Base-by-base conservation (phyloP, 1,139 yeast species). In the Debaryomyces udenii region DNA sequence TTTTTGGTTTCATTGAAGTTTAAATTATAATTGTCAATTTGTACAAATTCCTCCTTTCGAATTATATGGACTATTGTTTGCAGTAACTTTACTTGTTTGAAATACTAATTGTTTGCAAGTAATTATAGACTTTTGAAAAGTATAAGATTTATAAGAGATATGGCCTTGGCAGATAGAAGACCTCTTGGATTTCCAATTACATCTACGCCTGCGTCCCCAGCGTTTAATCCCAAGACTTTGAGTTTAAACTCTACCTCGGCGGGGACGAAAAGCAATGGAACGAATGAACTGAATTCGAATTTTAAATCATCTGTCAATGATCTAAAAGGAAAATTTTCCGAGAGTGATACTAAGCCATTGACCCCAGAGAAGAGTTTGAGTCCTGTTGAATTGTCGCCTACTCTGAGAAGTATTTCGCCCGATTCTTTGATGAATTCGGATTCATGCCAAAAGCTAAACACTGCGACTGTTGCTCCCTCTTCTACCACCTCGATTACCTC, bases 91-190 rank as follows among this genome's bases (percentile, higher is more conserved):
- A 26, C 37, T 30, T 30, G 38, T 27, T 34, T 34, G 14, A 16
- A 39, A 15, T 34, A 16, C 29, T 35, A 24, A 24, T 32, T 27
- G n/a, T 34, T 42, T 37, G 26, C 38, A 38, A 28, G 35, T 42
- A 35, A 35, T 34, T 34, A 34, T 26, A 34, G 33, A 40, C 22
- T 36, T 36, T 35, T 38, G 31, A 38, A 42, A 34, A 26, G 17
- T 31, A 30, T 9, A 36, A 30, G 37, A 39, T 34, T 34, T 36
- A 38, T 13, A 37, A 11, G 30, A 41, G 59, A 40, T 38, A 76
- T 76, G 81, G 81, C 81, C 44, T 68, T 76, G 64, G 79, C 81
- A 51, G 79, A 76, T 54, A 75, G 80, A 74, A 73, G 80, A 70
- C 80, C 81, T 35, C 68, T 74, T 47, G 76, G 74, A 37, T 60